These are phyloP conservation scores for Hyphopichia pseudoburtonii DNA, from an alignment of 1,139 yeast species.

Conservation along the genomic window DNA sequence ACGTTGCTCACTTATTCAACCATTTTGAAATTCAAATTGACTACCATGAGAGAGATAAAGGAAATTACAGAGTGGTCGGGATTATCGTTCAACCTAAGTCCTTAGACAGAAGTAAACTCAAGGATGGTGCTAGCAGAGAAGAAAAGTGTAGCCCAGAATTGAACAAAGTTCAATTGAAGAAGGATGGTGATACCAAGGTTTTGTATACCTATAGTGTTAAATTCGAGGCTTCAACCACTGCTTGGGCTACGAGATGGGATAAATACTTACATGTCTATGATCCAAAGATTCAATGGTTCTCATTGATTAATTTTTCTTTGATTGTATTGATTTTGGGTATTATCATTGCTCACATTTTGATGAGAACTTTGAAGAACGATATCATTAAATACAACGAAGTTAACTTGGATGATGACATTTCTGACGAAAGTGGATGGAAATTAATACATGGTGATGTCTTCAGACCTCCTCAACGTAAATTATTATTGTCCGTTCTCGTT, in stretches of 20 bases:
- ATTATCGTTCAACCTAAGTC: constrained; percentile 75
- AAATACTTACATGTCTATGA: constrained; percentile 88
- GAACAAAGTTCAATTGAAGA: constrained; percentile 28
- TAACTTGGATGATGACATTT: constrained; percentile 80
- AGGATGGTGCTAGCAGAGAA: constrained; percentile 22
- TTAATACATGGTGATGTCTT: constrained; percentile 93
- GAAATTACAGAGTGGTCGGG: constrained; percentile 85
- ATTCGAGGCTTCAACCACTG: constrained; percentile 67
- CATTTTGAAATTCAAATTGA: constrained; percentile 80
- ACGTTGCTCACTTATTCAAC: constrained; percentile 61
- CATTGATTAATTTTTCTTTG: constrained; percentile 79
- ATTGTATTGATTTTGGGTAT: constrained; percentile 76
- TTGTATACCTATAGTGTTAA: constrained; percentile 46
- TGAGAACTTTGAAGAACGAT: constrained; percentile 81
- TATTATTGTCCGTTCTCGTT: constrained; percentile 73
- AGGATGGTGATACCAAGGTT: constrained; percentile 32
- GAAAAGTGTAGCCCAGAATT: constrained; percentile 37
- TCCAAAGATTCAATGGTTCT: constrained; percentile 95
- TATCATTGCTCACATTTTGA: constrained; percentile 76
- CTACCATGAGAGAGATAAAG: constrained; percentile 74
- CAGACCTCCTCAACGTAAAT: constrained; percentile 72
- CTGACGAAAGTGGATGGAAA: constrained; percentile 98
- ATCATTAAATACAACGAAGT: constrained; percentile 87
- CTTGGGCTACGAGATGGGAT: constrained; percentile 99
- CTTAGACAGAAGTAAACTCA: constrained; percentile 41